Conservation (phyloP, 1,284 basidiomycete species). For the Thelephora terrestris region DNA sequence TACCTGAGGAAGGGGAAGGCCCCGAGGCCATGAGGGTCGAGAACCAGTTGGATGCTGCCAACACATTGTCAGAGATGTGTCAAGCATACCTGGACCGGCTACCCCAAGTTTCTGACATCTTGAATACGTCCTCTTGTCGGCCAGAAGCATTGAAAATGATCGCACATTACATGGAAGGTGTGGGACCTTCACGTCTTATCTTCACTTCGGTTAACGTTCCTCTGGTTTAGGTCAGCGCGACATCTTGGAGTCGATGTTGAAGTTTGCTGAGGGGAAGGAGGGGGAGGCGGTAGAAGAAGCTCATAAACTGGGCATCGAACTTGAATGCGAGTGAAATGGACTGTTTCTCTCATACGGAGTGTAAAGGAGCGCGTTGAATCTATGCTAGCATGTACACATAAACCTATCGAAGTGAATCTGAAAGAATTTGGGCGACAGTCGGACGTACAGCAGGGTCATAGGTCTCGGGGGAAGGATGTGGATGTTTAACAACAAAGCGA, state of each 20-base stretch:
- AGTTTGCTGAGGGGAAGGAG: slow-evolving; percentile 36
- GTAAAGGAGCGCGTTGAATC: too few relatives aligned
- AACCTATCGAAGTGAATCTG: too few relatives aligned
- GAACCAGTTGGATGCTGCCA: slow-evolving; percentile 54
- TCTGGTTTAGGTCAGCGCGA: slow-evolving; percentile 29
- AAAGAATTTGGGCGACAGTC: too few relatives aligned
- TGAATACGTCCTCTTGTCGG: slow-evolving; percentile 19
- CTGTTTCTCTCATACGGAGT: too few relatives aligned
- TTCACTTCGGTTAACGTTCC: neutral
- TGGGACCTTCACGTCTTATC: slow-evolving; percentile 14
- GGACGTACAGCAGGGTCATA: too few relatives aligned
- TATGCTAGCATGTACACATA: too few relatives aligned
- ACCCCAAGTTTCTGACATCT: slow-evolving; percentile 17
- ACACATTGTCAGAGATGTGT: slow-evolving; percentile 55
- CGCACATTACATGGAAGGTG: slow-evolving; percentile 48
- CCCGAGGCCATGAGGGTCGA: slow-evolving; percentile 34
- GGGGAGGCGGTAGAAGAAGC: slow-evolving; percentile 34
- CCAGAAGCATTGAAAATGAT: slow-evolving; percentile 46
- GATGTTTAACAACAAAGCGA: too few relatives aligned
- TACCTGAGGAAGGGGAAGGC: slow-evolving; percentile 14
- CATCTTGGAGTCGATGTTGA: slow-evolving; percentile 31
- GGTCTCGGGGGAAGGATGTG: too few relatives aligned
- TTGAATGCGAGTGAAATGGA: neutral
- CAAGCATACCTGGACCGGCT: slow-evolving; percentile 44
- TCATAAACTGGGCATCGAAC: slow-evolving; percentile 29